Conservation (phyloP, 1,284 basidiomycete species). For the Ustilago xerochloae region DNA sequence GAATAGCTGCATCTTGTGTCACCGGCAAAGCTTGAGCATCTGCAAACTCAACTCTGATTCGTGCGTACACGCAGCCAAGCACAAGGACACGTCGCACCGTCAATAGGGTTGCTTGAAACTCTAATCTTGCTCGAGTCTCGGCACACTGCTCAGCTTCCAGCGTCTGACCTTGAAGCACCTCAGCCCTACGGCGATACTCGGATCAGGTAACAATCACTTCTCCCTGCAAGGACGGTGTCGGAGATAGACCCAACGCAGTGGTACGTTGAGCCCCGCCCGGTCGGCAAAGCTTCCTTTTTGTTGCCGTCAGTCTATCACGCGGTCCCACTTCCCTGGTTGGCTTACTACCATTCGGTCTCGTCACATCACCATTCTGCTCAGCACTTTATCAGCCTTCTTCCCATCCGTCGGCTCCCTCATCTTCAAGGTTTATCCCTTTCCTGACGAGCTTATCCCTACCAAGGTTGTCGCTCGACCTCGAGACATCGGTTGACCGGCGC, state of each 20-base stretch:
- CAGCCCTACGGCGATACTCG: conserved; percentile 10
- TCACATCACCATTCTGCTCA: background rate
- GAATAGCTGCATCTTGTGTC: conserved; percentile 3
- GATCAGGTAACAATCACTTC: background rate
- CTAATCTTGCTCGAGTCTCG: background rate
- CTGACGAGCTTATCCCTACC: conserved; percentile 24
- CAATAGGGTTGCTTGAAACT: background rate
- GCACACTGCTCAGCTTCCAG: background rate
- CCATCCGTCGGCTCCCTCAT: conserved; percentile 28
- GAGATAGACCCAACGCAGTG: conserved; percentile 37
- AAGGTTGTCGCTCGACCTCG: conserved; percentile 44
- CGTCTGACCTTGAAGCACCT: background rate
- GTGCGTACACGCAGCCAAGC: conserved; percentile 9
- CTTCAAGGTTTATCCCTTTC: background rate
- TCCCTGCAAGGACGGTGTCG: conserved; percentile 1
- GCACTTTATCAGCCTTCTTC: background rate
- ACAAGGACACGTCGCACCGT: conserved; percentile 1
- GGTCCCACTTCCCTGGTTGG: conserved; percentile 16
- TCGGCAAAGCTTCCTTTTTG: conserved; percentile 14
- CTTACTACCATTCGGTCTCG: background rate
- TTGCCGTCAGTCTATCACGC: conserved; percentile 17
- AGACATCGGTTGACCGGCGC: conserved; percentile 34
- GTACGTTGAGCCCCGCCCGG: conserved; percentile 21
- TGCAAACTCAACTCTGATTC: conserved; percentile 9
- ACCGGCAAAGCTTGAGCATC: conserved; percentile 20